Conservation (phyloP, 2,329 filamentous ascomycete genomes). For the Phialophora tarda region DNA sequence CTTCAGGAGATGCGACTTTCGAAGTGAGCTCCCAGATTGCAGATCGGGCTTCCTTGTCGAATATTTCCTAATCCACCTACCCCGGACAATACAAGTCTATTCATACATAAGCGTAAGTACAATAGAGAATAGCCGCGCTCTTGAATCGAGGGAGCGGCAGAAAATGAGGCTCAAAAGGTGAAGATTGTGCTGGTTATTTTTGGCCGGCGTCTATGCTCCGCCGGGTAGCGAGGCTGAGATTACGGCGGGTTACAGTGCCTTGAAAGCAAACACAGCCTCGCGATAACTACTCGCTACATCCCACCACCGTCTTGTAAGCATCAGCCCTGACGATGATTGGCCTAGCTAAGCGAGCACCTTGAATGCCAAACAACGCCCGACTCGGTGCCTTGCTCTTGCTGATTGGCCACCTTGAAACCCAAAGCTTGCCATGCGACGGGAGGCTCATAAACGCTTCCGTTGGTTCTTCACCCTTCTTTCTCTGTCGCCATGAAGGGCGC, state of each 20-base stretch:
- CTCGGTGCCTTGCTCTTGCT: not conserved
- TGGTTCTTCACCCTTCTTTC: not conserved
- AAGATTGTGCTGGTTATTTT: not conserved
- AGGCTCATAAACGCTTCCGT: not conserved
- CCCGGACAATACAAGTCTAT: not conserved
- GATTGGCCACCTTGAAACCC: slow-evolving; percentile 12
- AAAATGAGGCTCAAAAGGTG: slow-evolving; percentile 11
- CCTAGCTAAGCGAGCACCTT: slow-evolving; percentile 8
- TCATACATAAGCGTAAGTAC: not conserved
- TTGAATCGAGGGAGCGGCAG: slow-evolving; percentile 1
- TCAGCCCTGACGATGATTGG: not conserved
- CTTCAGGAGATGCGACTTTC: slow-evolving; percentile 1
- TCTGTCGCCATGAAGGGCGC: not conserved
- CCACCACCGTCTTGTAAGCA: too few species aligned
- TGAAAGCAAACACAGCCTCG: not conserved
- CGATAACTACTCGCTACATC: not conserved
- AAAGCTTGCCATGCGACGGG: not conserved
- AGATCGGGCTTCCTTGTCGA: not conserved
- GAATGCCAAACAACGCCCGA: not conserved
- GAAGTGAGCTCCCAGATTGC: not conserved
- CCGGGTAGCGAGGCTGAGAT: not conserved
- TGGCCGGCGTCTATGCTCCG: not conserved
- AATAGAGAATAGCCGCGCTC: not conserved
- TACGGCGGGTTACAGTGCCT: not conserved
- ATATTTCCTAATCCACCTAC: not conserved